Conservation (phyloP, 257 asterid genomes). For the Striga asiatica region DNA sequence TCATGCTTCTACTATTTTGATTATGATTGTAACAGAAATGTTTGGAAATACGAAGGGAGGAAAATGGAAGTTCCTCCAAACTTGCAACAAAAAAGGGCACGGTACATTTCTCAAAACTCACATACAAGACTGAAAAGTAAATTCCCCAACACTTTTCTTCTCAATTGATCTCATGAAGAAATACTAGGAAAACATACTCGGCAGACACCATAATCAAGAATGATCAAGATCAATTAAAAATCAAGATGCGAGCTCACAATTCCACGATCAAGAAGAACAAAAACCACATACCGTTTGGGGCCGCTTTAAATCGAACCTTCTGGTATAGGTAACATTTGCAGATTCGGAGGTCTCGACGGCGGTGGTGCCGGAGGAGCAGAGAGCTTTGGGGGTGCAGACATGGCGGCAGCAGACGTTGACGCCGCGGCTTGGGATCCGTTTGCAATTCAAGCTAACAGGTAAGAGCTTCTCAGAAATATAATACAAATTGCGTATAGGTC, state of each 20-base stretch:
- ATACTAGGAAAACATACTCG: neutral
- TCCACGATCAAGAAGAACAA: neutral
- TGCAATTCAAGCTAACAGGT: conserved; percentile 24
- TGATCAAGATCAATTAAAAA: conserved; percentile 1
- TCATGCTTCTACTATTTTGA: conserved; percentile 1
- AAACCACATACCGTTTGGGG: conserved; percentile 32
- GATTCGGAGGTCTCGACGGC: conserved; percentile 37
- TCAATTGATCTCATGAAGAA: neutral
- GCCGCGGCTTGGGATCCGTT: conserved; percentile 21
- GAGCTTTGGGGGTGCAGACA: conserved; percentile 22
- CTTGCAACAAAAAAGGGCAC: neutral
- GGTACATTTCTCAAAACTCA: neutral
- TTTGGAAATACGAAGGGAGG: neutral
- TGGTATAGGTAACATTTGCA: conserved; percentile 25
- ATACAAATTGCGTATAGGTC: conserved; percentile 17
- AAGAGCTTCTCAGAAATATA: conserved; percentile 17
- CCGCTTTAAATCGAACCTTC: conserved; percentile 40
- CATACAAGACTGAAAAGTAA: neutral
- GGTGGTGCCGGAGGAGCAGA: conserved; percentile 40
- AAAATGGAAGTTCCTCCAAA: neutral
- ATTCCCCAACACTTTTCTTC: neutral
- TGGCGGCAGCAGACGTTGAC: conserved; percentile 25
- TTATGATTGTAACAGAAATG: neutral
- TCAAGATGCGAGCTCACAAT: neutral
- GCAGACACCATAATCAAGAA: neutral